Conservation (phyloP, 2,329 filamentous ascomycete genomes). For the Colletotrichum tanaceti region DNA sequence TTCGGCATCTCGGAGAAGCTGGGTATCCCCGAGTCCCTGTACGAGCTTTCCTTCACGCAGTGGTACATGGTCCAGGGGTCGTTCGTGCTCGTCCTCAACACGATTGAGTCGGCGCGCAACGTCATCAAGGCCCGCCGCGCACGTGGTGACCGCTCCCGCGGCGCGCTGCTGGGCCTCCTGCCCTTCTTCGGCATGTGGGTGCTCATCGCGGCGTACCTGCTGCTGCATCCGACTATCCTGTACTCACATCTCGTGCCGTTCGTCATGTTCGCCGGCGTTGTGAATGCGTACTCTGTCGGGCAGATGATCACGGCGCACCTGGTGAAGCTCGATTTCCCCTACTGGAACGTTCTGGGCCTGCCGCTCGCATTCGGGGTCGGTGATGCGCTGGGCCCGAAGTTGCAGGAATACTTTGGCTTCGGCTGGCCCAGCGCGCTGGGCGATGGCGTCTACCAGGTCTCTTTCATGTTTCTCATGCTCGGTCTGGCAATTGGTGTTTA, state of each 20-base stretch:
- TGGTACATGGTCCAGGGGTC: slow-evolving; percentile 93
- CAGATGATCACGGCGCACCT: slow-evolving; percentile 96
- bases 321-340: slow-evolving; percentile 87
- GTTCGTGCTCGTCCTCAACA: slow-evolving; percentile 86
- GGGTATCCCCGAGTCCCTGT: slow-evolving; percentile 77
- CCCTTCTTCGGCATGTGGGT: slow-evolving; percentile 85
- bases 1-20: slow-evolving; percentile 73
- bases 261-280: slow-evolving; percentile 84
- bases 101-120: slow-evolving; percentile 80
- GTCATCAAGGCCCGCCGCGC: slow-evolving; percentile 84
- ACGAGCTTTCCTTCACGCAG: slow-evolving; percentile 86
- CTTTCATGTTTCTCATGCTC: slow-evolving; percentile 89
- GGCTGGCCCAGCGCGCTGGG: slow-evolving; percentile 84
- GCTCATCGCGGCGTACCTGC: slow-evolving; percentile 81
- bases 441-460: slow-evolving; percentile 85
- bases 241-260: slow-evolving; percentile 89
- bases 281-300: slow-evolving; percentile 95
- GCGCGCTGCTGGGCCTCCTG: slow-evolving; percentile 82
- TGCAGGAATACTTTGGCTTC: slow-evolving; percentile 69
- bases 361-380: slow-evolving; percentile 82
- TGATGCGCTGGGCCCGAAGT: slow-evolving; percentile 80
- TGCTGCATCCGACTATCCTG: slow-evolving; percentile 86
- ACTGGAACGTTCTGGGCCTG: slow-evolving; percentile 84
- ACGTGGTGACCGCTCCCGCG: slow-evolving; percentile 76
- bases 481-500: slow-evolving; percentile 91